Base-by-base conservation (phyloP, 2,329 filamentous ascomycete species). In the Cytospora mali region DNA sequence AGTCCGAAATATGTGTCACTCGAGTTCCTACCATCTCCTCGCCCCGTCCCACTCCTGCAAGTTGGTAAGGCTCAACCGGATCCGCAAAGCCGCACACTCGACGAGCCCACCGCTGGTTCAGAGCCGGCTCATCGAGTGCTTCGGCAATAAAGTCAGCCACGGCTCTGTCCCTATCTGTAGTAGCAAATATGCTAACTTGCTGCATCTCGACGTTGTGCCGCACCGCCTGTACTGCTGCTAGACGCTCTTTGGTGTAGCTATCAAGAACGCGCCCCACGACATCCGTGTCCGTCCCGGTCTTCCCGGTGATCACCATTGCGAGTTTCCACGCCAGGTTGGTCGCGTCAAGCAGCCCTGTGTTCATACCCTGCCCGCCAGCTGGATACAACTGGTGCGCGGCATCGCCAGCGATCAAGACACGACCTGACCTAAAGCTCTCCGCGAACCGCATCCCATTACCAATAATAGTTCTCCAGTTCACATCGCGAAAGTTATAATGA, bases 361-460 rank as follows among this genome's bases (percentile, higher is more conserved):
- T 86, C 80, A 86, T 82, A 1, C 84, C 84, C 68, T 85, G 83
- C 0, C 81, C 84, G 2, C 82, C 84, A 0, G 80, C 79, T 0
- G 82, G 82, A 42, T 76, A 82, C 64, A 86, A 82, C 14, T 83
- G 82, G 64, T 87, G 84, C 1, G 81, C 82, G 6, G 84, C 82
- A 61, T 87, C 84, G 16, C 84, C 84, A 1, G 80, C 83, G 0
- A 87, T 72, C 51, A 86, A 81, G 3, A 83, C 74, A 3, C 82
- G 76, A 2, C 79, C 78, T 25, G 76, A 74, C 6, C 79, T 77
- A 67, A 83, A 81, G 10, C 64, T 67, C 9, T 72, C 78, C 72
- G 66, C 80, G 75, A 68, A 80, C 0, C 6, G 18, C 60, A 62
- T 62, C 5, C 55, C 60, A 23, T 65, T 46, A 2, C 62, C 62